Evolutionary conservation across 495 filamentous ascomycete species (phyloP).

Genomic region (Penicillium silybi): DNA sequence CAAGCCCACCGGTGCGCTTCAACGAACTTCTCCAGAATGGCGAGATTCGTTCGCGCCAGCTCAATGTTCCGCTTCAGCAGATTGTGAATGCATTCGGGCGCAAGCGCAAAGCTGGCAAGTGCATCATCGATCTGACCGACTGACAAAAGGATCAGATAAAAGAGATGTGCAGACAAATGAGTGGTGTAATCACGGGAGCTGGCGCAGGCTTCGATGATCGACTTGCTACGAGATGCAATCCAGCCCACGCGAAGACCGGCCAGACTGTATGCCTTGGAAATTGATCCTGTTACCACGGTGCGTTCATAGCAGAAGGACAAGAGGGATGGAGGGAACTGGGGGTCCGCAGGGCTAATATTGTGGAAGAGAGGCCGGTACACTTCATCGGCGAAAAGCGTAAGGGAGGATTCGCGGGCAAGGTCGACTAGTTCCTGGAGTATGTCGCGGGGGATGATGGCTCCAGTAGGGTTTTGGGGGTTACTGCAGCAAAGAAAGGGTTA

Average conservation of each 20-base stretch:
- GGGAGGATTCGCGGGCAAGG: constrained; percentile 57
- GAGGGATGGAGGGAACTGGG: constrained; percentile 63
- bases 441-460: constrained; percentile 60
- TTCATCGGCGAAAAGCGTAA: constrained; percentile 74
- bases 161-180: too few relatives aligned
- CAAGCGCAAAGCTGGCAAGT: constrained; percentile 71
- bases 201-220: constrained; percentile 63
- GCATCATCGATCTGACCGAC: constrained; percentile 80
- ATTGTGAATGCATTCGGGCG: constrained; percentile 56
- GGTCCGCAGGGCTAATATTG: constrained; percentile 53
- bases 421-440: constrained; percentile 60
- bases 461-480: constrained; percentile 89
- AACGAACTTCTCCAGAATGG: constrained; percentile 64
- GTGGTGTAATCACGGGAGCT: constrained; percentile 76
- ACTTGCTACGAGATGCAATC: constrained; percentile 64
- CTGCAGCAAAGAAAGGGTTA: constrained; percentile 36
- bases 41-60: constrained; percentile 68
- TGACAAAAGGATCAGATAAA: too few relatives aligned
- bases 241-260: constrained; percentile 82
- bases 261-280: constrained; percentile 83
- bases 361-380: constrained; percentile 92
- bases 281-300: constrained; percentile 69
- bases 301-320: constrained; percentile 68
- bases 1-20: constrained; percentile 58
- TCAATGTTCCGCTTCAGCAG: constrained; percentile 66